Base-by-base conservation (phyloP, 2,329 filamentous ascomycete species). In the Ilyonectria mors-panacis region DNA sequence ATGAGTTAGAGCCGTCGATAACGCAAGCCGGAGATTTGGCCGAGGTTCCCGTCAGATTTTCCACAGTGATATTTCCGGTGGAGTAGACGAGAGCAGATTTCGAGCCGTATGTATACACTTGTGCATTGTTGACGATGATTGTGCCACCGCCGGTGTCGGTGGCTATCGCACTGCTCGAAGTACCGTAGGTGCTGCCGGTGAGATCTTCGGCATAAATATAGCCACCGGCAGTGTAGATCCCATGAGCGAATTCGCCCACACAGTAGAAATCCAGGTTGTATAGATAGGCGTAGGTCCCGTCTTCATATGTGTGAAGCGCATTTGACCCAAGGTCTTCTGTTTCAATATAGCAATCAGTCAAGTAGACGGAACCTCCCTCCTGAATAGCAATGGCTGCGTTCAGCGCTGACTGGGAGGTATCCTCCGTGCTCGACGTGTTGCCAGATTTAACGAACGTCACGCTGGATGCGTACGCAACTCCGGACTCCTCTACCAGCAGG, bases 1-100 rank as follows among this genome's bases (percentile, higher is more conserved):
- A 63, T 15, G 59, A 63, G 23, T 63, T 63, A 23, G 42, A 45
- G n/a, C 59, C 59, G 23, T 63, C 59, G 21, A 63, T 63, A 7
- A 63, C 51, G n/a, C 59, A 63, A 23, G 59, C 59, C 2, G 59
- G 59, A 2, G 59, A 63, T 23, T 56, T 35, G 42, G 59, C 51
- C 2, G 59, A 21, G 4, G 30, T 42, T 19, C 59, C 59, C 1
- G n/a, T 48, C 33, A 63, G 59, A 37, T 50, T 33, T n/a, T 63
- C 33, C 13, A 63, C 59, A 3, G 59, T 63, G 30, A 63, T 21
- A 15, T 63, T 63, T 21, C 59, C 59, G 2, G 59, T 63, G 3
- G 59, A 63, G 30, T 63, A 63, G 6, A 63, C 59, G 9, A 63
- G 59, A 5, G 59, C 59, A 39, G 59, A 63, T 19, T 63, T 63